Evolutionary conservation across 2,329 filamentous ascomycete species (phyloP).

Genomic region (Penicillium oxalicum): DNA sequence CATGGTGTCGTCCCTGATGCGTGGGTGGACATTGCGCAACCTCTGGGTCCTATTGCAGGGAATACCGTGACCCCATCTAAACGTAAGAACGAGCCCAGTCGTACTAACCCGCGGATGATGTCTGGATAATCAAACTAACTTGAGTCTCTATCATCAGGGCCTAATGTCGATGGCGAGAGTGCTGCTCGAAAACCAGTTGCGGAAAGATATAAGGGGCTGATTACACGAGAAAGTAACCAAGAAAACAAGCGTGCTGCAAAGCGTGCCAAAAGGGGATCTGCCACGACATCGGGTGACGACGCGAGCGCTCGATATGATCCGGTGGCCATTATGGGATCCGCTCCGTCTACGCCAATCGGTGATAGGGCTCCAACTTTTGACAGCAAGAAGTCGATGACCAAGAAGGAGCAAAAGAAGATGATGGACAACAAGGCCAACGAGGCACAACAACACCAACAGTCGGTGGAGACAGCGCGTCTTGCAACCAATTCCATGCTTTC

Average conservation of each 20-base stretch:
- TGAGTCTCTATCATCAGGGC: constrained; percentile 25
- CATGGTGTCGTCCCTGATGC: constrained; percentile 73
- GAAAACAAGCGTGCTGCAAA: constrained; percentile 68
- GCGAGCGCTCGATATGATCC: constrained; percentile 49
- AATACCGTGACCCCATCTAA: constrained; percentile 36
- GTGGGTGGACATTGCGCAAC: constrained; percentile 63
- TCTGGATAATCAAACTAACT: constrained; percentile 1
- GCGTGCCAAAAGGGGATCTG: constrained; percentile 56
- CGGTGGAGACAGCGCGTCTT: constrained; percentile 75
- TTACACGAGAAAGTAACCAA: constrained; percentile 60
- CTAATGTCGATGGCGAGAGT: constrained; percentile 36
- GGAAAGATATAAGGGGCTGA: constrained; percentile 54
- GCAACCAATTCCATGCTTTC: constrained; percentile 59
- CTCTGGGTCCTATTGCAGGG: constrained; percentile 25
- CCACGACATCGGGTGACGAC: constrained; percentile 49
- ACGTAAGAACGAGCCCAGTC: constrained; percentile 27
- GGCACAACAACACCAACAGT: constrained; percentile 70
- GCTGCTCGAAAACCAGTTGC: constrained; percentile 42
- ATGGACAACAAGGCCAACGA: constrained; percentile 69
- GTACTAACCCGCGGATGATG: neutral
- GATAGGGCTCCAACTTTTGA: constrained; percentile 55
- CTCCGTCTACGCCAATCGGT: constrained; percentile 45
- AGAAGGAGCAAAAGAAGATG: constrained; percentile 79
- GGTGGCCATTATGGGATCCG: constrained; percentile 56
- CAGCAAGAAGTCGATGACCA: constrained; percentile 62